A percentile compares a stretch with the other conserved stretches of the same genome.
These are phyloP conservation scores for Lojkania enalia DNA, from an alignment of 2,329 filamentous ascomycete genomes.

Conservation along the genomic window DNA sequence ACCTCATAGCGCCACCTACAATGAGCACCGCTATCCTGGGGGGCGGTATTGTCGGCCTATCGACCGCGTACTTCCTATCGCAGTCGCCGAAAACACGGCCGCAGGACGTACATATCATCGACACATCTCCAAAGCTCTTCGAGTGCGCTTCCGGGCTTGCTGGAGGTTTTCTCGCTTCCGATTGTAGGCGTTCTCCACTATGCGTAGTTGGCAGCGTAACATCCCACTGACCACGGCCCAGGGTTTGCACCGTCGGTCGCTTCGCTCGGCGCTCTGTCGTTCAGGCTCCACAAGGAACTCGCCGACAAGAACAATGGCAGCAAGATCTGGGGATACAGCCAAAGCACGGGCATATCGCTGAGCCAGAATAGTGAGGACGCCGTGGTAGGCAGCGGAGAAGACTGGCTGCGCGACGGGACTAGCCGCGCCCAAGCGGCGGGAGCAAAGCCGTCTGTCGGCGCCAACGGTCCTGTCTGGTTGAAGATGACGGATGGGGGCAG, in stretches of 20 bases:
- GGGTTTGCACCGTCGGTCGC: slow-evolving; percentile 62
- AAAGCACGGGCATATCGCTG: slow-evolving; percentile 60
- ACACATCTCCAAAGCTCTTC: slow-evolving; percentile 65
- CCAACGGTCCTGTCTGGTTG: slow-evolving; percentile 61
- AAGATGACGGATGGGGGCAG: slow-evolving; percentile 57
- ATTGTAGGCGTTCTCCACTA: slow-evolving; percentile 55
- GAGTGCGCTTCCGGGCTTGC: slow-evolving; percentile 74
- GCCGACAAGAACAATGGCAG: slow-evolving; percentile 62
- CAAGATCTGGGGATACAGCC: slow-evolving; percentile 61
- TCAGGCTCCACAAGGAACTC: slow-evolving; percentile 67
- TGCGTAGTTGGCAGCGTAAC: neutral
- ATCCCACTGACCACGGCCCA: slow-evolving; percentile 12
- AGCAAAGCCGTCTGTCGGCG: slow-evolving; percentile 32
- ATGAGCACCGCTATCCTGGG: slow-evolving; percentile 47
- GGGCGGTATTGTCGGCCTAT: slow-evolving; percentile 51
- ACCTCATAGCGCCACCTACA: slow-evolving; percentile 9
- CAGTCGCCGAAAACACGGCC: slow-evolving; percentile 42
- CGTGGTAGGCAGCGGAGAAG: slow-evolving; percentile 55
- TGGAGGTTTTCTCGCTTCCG: slow-evolving; percentile 71
- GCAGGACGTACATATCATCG: slow-evolving; percentile 60
- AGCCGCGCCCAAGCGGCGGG: slow-evolving; percentile 62
- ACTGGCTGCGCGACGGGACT: slow-evolving; percentile 68
- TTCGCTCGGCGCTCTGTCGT: slow-evolving; percentile 67
- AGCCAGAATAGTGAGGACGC: slow-evolving; percentile 53
- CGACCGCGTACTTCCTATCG: slow-evolving; percentile 67